Conservation (phyloP, 2,329 filamentous ascomycete genomes). For the Pseudogymnoascus sp. region DNA sequence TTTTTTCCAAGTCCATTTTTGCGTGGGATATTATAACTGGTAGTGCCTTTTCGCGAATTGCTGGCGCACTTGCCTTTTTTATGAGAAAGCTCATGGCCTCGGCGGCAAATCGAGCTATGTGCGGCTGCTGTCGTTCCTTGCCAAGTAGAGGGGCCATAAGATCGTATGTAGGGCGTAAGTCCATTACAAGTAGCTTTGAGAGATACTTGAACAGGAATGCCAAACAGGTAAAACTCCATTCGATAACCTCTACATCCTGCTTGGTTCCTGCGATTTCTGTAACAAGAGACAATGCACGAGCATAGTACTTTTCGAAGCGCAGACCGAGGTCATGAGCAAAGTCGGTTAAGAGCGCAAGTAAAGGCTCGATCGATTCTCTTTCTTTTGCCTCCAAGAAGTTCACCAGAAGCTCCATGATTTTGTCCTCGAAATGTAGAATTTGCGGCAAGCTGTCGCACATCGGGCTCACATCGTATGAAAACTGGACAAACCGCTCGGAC, state of each 20-base stretch:
- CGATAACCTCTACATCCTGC: slow-evolving; percentile 78
- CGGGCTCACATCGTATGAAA: slow-evolving; percentile 65
- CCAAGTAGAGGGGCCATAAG: slow-evolving; percentile 79
- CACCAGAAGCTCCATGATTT: slow-evolving; percentile 70
- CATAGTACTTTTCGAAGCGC: slow-evolving; percentile 83
- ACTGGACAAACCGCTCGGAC: slow-evolving; percentile 69
- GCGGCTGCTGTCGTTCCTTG: slow-evolving; percentile 70
- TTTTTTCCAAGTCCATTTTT: slow-evolving; percentile 55
- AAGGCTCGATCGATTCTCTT: slow-evolving; percentile 70
- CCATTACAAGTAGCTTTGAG: slow-evolving; percentile 74
- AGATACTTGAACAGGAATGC: slow-evolving; percentile 98
- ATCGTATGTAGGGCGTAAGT: slow-evolving; percentile 75
- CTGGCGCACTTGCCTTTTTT: slow-evolving; percentile 73
- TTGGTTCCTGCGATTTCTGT: slow-evolving; percentile 69
- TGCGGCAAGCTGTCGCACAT: slow-evolving; percentile 86
- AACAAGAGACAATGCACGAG: slow-evolving; percentile 64
- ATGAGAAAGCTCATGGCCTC: slow-evolving; percentile 92
- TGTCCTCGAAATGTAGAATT: slow-evolving; percentile 81
- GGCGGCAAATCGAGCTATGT: slow-evolving; percentile 86
- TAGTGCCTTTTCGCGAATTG: slow-evolving; percentile 67
- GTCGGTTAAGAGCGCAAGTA: slow-evolving; percentile 80
- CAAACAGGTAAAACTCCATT: slow-evolving; percentile 92
- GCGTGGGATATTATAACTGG: slow-evolving; percentile 63
- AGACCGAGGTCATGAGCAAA: slow-evolving; percentile 90
- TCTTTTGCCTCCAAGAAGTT: slow-evolving; percentile 72